Conservation (phyloP, 2,329 filamentous ascomycete genomes). For the Parasarocladium wereldwijsianum region DNA sequence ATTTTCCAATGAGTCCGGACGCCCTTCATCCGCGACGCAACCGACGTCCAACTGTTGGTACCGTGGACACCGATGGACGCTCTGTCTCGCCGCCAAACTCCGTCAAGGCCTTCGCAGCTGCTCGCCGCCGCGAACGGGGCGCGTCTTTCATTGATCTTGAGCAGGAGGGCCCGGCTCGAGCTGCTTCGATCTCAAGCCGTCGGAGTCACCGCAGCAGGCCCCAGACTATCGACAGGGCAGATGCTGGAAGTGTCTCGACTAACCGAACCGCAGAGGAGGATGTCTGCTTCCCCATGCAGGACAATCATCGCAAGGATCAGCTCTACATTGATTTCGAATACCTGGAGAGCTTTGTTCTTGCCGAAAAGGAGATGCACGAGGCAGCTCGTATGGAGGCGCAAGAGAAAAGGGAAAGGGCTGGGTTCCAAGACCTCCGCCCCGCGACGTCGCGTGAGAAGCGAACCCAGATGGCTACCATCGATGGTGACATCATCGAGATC, state of each 20-base stretch:
- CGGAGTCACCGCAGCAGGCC: constrained; percentile 42
- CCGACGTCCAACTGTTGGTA: constrained; percentile 42
- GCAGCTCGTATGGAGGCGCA: constrained; percentile 33
- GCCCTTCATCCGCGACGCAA: constrained; percentile 19
- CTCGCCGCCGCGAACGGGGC: constrained; percentile 69
- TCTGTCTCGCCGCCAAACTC: constrained; percentile 87
- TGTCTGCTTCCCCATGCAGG: constrained; percentile 73
- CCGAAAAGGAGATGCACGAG: constrained; percentile 22
- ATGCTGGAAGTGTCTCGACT: constrained; percentile 44
- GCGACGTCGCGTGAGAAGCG: constrained; percentile 12
- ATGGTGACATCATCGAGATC: constrained; percentile 43
- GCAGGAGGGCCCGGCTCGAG: constrained; percentile 45
- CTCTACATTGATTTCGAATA: constrained; percentile 86
- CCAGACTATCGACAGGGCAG: constrained; percentile 42
- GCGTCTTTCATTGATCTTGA: constrained; percentile 36
- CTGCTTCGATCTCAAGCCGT: constrained; percentile 54
- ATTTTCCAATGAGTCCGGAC: constrained; percentile 25
- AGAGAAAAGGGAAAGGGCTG: constrained; percentile 24
- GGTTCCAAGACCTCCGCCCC: constrained; percentile 19
- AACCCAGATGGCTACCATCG: constrained; percentile 29
- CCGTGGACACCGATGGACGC: constrained; percentile 38
- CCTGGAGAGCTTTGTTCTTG: constrained; percentile 76
- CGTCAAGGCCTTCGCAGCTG: constrained; percentile 90
- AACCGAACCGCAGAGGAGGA: constrained; percentile 70
- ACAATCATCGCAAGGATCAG: constrained; percentile 51